These are phyloP conservation scores for Anastatica hierochuntica DNA, from an alignment of 345 rosid species.

Conservation along the genomic window DNA sequence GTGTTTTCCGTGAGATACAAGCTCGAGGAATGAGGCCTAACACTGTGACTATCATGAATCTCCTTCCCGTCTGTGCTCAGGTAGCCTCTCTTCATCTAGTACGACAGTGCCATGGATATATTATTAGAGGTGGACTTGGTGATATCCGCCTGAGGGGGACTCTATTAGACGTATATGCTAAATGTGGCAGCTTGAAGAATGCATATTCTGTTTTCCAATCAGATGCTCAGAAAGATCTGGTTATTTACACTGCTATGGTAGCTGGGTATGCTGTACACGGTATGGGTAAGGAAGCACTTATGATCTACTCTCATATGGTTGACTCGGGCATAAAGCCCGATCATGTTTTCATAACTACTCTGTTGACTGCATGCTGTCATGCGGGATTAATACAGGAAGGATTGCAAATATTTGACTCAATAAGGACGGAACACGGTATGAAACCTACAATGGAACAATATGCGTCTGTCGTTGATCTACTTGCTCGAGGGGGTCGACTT, in stretches of 20 bases:
- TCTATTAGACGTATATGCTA: constrained; percentile 66
- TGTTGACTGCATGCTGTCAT: constrained; percentile 70
- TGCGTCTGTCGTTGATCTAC: constrained; percentile 71
- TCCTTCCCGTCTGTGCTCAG: constrained; percentile 63
- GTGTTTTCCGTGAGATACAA: constrained; percentile 44
- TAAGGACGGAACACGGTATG: constrained; percentile 40
- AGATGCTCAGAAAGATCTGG: constrained; percentile 48
- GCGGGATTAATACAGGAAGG: constrained; percentile 71
- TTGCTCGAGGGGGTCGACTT: constrained; percentile 74
- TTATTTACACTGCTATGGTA: constrained; percentile 67
- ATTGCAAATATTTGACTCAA: constrained; percentile 45
- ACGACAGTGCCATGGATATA: constrained; percentile 74
- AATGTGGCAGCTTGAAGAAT: constrained; percentile 54
- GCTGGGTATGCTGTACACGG: constrained; percentile 83
- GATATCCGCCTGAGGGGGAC: constrained; percentile 56
- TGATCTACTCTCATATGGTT: constrained; percentile 46
- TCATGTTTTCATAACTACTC: constrained; percentile 59
- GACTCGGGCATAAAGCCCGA: constrained; percentile 56
- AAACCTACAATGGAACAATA: constrained; percentile 67
- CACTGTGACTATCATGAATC: constrained; percentile 59
- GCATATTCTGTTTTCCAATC: constrained; percentile 52
- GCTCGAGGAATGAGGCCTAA: constrained; percentile 60
- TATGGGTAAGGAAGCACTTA: constrained; percentile 72
- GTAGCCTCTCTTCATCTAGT: constrained; percentile 47
- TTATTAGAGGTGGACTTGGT: constrained; percentile 40